Conservation (phyloP, 306 rosid species). For the Gynostemma pentaphyllum region DNA sequence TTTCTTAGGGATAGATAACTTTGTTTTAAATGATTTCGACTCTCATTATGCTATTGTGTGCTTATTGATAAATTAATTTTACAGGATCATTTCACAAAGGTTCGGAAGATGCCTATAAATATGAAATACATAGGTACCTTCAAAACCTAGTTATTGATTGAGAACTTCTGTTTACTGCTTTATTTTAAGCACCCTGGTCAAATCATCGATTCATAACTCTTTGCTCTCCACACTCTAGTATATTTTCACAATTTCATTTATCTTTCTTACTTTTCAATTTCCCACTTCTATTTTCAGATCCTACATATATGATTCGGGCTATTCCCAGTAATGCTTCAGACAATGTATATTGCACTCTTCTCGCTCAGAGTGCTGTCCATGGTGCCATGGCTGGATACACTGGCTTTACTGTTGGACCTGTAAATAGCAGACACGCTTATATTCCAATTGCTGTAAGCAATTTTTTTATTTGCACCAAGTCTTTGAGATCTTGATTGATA, state of each 20-base stretch:
- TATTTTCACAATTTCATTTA: background rate
- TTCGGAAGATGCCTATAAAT: slow-evolving; percentile 51
- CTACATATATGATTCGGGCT: slow-evolving; percentile 97
- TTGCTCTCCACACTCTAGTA: background rate
- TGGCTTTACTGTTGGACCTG: slow-evolving; percentile 89
- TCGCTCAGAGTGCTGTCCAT: slow-evolving; percentile 90
- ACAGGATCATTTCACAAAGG: slow-evolving; percentile 64
- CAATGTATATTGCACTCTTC: slow-evolving; percentile 90
- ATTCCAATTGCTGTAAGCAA: slow-evolving; percentile 81
- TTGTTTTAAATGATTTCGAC: slow-evolving; percentile 1
- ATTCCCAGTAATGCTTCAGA: slow-evolving; percentile 95
- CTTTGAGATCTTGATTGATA: background rate
- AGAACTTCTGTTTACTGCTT: background rate
- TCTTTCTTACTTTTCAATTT: background rate
- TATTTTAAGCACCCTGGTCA: background rate
- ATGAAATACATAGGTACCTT: slow-evolving; percentile 85
- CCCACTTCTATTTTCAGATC: slow-evolving; percentile 44
- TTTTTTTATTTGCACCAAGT: slow-evolving; percentile 10
- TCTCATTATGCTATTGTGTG: slow-evolving; percentile 8
- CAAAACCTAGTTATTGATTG: background rate
- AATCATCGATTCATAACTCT: background rate
- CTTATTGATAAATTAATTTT: slow-evolving; percentile 8
- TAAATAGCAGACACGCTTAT: slow-evolving; percentile 74
- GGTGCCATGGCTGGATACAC: slow-evolving; percentile 97
- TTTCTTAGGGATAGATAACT: slow-evolving; percentile 11